Evolutionary conservation across 257 asterid genomes (phyloP).

Genomic region (Apocynum venetum): DNA sequence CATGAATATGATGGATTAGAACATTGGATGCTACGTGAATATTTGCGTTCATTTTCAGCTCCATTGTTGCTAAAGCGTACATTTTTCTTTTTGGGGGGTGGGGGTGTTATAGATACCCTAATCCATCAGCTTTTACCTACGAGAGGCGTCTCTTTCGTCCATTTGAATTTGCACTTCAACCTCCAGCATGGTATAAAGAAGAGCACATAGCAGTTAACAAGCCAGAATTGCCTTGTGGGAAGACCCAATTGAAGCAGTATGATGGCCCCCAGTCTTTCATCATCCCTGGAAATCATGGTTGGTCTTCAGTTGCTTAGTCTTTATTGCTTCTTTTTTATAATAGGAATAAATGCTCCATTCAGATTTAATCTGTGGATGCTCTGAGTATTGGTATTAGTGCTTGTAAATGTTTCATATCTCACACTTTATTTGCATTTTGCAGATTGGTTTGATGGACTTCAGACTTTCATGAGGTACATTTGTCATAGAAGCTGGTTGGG

Average conservation of each 20-base stretch:
- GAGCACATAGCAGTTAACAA: conserved; percentile 87
- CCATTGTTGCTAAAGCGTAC: background rate
- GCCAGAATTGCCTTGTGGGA: conserved; percentile 82
- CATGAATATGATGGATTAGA: conserved; percentile 5
- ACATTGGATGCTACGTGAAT: background rate
- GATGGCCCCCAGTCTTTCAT: conserved; percentile 93
- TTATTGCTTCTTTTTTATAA: background rate
- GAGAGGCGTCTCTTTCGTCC: conserved; percentile 93
- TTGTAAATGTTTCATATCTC: conserved; percentile 8
- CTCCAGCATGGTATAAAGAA: conserved; percentile 81
- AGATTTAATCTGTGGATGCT: background rate
- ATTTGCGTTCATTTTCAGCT: background rate
- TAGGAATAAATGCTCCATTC: background rate
- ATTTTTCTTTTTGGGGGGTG: conserved; percentile 11
- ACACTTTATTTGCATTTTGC: conserved; percentile 23
- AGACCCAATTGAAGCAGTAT: conserved; percentile 59
- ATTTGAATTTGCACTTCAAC: conserved; percentile 95
- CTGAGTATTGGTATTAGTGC: background rate
- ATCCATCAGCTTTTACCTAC: conserved; percentile 90
- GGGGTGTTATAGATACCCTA: conserved; percentile 67
- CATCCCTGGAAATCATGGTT: conserved; percentile 99
- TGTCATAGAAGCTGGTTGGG: conserved; percentile 99
- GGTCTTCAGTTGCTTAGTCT: conserved; percentile 16
- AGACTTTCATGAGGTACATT: conserved; percentile 93
- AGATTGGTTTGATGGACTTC: conserved; percentile 99